phyloP scores from a whole-genome alignment of 768 basidiomycete genomes.

The Amanita exitialis region DNA sequence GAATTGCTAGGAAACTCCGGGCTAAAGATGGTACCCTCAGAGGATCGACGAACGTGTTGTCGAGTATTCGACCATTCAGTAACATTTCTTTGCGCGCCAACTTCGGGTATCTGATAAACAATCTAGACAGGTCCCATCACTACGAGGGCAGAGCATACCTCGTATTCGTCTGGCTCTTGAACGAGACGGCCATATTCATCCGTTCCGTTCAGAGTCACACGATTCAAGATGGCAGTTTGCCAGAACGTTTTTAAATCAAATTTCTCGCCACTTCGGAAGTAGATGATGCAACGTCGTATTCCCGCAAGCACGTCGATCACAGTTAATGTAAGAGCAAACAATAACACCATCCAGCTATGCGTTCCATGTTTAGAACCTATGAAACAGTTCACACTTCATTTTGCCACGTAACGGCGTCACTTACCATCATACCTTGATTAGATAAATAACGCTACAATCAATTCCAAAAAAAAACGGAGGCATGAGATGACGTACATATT shows the following conservation, averaged over 20 bases:
- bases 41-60: conserved; percentile 33
- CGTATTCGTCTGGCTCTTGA: conserved; percentile 46
- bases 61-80: conserved; percentile 46
- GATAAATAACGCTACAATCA: conserved; percentile 10
- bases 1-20: conserved; percentile 38
- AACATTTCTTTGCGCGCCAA: conserved; percentile 27
- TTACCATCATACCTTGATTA: conserved; percentile 54
- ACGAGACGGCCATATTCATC: conserved; percentile 51
- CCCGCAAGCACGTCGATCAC: conserved; percentile 42
- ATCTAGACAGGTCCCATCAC: conserved; percentile 17
- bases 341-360: conserved; percentile 45
- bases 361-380: conserved; percentile 44
- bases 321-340: conserved; percentile 27
- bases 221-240: conserved; percentile 45
- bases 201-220: conserved; percentile 12
- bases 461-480: conserved; percentile 8
- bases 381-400: background rate
- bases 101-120: conserved; percentile 16
- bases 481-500: conserved; percentile 53
- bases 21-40: conserved; percentile 46
- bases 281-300: conserved; percentile 40
- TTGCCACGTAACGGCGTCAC: conserved; percentile 10
- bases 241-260: conserved; percentile 44
- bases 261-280: conserved; percentile 30
- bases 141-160: conserved; percentile 32